Base-by-base conservation (phyloP, 1,139 yeast species). In the Blastobotrys malaysiensis region DNA sequence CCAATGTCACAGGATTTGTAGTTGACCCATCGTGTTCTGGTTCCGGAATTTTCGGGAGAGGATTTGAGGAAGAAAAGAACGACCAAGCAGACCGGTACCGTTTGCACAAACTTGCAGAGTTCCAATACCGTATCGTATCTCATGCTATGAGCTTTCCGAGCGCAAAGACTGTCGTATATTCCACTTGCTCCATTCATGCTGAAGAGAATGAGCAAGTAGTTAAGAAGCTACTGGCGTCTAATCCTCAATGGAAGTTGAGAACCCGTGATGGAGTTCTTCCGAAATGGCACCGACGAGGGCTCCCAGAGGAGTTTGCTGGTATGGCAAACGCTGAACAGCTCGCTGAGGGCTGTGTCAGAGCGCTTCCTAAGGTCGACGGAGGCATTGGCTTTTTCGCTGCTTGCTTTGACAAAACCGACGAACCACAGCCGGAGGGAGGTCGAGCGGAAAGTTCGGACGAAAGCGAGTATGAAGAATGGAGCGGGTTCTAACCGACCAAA, bases 21-120 rank as follows among this genome's bases (percentile, higher is more conserved):
- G 95, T 95, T 1, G 99, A 93, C 69, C 99, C 99, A 0, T 89
- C 97, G 3, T 93, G 99, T 69, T 88, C 97, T 36, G 99, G 99
- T 0, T 87, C 96, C 50, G 99, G 99, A 3, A 93, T 93, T 50
- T 93, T 91, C 72, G 97, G 97, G 9, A 76, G 97, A 49, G 89
- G 85, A 0, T 82, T 80, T 59, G 87, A 82, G 59, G 66, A 64
- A 20, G 65, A 64, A 51, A 59, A 52, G 14, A 61, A 59, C 5
- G 77, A 68, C 60, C 72, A 66, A 63, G 76, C 64, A 63, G 74
- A 64, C 60, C 75, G 71, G 22, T 80, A 77, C 55, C 78, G 98
- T 61, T 74, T 95, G 51, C 76, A 77, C 43, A 88, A 85, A 64
- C 75, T 93, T 50, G 82, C 97, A 0, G 83, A 87, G 39, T 93